Conservation (phyloP, 176 grass and related monocot genomes). For the Echinochloa phyllopogon region DNA sequence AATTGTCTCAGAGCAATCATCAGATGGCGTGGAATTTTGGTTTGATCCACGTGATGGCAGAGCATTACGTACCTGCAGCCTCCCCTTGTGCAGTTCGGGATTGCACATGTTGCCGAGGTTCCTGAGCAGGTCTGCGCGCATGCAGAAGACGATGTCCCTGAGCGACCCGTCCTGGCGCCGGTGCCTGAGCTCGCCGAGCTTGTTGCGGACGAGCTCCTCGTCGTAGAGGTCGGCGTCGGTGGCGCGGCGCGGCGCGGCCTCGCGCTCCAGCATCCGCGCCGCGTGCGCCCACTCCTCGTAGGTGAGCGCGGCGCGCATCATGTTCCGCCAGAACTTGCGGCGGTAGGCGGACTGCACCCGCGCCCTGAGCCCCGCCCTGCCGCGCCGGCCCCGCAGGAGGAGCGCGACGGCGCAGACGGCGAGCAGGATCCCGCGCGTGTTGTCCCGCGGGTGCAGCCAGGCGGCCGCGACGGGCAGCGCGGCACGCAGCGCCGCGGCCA, state of each 20-base stretch:
- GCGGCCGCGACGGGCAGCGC: slow-evolving; percentile 30
- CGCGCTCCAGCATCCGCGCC: slow-evolving; percentile 84
- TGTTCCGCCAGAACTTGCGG: slow-evolving; percentile 96
- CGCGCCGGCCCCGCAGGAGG: slow-evolving; percentile 56
- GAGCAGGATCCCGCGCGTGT: slow-evolving; percentile 79
- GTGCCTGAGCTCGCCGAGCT: slow-evolving; percentile 79
- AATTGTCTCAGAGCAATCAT: background rate
- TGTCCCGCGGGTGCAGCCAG: slow-evolving; percentile 75
- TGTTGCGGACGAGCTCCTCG: slow-evolving; percentile 88
- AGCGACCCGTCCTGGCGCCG: slow-evolving; percentile 72
- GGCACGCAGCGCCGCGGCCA: slow-evolving; percentile 48
- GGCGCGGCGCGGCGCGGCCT: slow-evolving; percentile 58
- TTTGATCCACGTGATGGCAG: background rate
- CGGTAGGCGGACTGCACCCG: slow-evolving; percentile 81
- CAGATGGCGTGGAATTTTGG: background rate
- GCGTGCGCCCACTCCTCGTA: slow-evolving; percentile 99
- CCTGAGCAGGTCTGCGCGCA: slow-evolving; percentile 84
- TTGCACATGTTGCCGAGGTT: slow-evolving; percentile 96
- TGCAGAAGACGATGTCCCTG: slow-evolving; percentile 90
- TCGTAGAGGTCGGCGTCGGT: slow-evolving; percentile 79
- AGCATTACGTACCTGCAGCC: slow-evolving; percentile 76
- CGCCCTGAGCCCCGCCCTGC: slow-evolving; percentile 52
- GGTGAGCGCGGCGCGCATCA: slow-evolving; percentile 88
- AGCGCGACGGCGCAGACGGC: slow-evolving; percentile 78
- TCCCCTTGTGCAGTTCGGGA: slow-evolving; percentile 80